Base-by-base conservation (phyloP, 176 grass and related monocot species). In the Puccinellia tenuiflora region DNA sequence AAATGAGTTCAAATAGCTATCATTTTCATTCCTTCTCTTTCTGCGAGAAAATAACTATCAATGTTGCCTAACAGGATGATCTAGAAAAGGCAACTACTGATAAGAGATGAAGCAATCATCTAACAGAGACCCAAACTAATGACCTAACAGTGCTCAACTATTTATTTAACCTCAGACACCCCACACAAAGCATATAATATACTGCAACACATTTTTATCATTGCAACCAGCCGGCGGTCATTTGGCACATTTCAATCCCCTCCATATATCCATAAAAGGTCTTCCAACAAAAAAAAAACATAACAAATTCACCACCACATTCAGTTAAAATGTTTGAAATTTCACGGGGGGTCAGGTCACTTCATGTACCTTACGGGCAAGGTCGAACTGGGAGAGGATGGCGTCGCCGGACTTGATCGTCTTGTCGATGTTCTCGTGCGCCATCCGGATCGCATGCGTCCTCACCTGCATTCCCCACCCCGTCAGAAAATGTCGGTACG, bases 371-470 rank as follows among this genome's bases (percentile, higher is more conserved):
- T 88, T 64, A 45, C 96, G 89, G 38, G 87, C 75, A 26, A 93
- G 71, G 54, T 99, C 91, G 33, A 99, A 92, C 73, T 94, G 89
- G n/a, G 79, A 52, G 53, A 99, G 85, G 62, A 99, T 90, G 80
- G 75, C 31, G 18, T 91, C 89, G 33, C 93, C 86, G 20, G 87
- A 47, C 83, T 96, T 93, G 83, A 99, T 72, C 40, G 91, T 92
- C 60, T 81, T 81, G 81, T 99, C 91, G 54, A 99, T 88, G 68
- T 96, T 99, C 85, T 96, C 87, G 54, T 96, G 91, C 68, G 91
- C 96, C 89, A 83, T 96, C 52, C 93, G 81, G 45, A 96, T 92
- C 38, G 93, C 93, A 21, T 96, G 90, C 59, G 93, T 96, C 86
- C 89, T 85, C 83, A 96, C 87, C 96, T 99, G 85, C 61, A 85